Conservation (phyloP, 768 basidiomycete genomes). For the Auriscalpium vulgare region DNA sequence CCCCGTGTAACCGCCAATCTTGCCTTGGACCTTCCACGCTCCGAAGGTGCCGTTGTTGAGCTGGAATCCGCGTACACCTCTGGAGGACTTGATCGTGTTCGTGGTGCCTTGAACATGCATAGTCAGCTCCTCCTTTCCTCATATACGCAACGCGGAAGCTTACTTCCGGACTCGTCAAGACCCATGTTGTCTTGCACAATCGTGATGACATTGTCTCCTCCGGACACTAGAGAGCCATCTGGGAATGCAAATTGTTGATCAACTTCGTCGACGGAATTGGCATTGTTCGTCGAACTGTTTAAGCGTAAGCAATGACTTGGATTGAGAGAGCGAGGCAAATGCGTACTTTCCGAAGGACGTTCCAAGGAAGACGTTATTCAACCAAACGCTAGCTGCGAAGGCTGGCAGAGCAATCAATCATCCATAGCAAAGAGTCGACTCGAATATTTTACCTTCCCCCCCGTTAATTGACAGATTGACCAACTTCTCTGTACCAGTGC, state of each 20-base stretch:
- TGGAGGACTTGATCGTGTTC: slow-evolving; percentile 60
- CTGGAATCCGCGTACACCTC: slow-evolving; percentile 71
- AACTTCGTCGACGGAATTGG: slow-evolving; percentile 52
- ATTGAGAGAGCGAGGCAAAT: background rate
- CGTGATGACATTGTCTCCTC: slow-evolving; percentile 72
- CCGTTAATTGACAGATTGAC: slow-evolving; percentile 77
- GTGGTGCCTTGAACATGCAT: slow-evolving; percentile 25
- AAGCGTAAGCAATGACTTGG: background rate
- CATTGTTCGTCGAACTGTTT: slow-evolving; percentile 58
- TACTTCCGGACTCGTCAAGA: slow-evolving; percentile 44
- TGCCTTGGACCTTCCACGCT: slow-evolving; percentile 38
- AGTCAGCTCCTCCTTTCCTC: slow-evolving; percentile 10
- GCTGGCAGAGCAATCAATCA: slow-evolving; percentile 29
- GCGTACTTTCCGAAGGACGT: slow-evolving; percentile 71
- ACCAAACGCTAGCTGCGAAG: slow-evolving; percentile 78
- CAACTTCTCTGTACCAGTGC: slow-evolving; percentile 49
- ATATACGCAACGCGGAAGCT: slow-evolving; percentile 30
- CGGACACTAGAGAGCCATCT: slow-evolving; percentile 37
- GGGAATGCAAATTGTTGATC: slow-evolving; percentile 64
- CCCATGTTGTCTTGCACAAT: slow-evolving; percentile 80
- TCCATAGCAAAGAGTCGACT: background rate
- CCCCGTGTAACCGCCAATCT: slow-evolving; percentile 34
- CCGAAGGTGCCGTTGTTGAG: slow-evolving; percentile 47
- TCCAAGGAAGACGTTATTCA: slow-evolving; percentile 62
- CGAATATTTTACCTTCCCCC: slow-evolving; percentile 48